Base-by-base conservation (phyloP, 148 eudicot species). In the Talinum fruticosum region DNA sequence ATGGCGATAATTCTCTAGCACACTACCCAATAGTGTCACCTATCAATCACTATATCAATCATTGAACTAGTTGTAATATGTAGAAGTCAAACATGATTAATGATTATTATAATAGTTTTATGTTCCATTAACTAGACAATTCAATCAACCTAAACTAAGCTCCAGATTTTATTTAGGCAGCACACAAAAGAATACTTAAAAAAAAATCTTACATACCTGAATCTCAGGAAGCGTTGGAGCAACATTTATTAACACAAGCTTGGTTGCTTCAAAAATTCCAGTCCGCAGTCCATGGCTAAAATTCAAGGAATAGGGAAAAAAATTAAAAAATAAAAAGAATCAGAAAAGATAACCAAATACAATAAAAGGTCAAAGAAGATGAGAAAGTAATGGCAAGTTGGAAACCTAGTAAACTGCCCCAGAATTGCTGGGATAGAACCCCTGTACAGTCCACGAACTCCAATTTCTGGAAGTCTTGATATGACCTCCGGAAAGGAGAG, bases 331-430 rank as follows among this genome's bases (percentile, higher is more conserved):
- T 15, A 10, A 51, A 76, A 34, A 75, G 29, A 76, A 66, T 71
- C 28, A 74, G 71, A 24, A n/a, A 32, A 54, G 44, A 75, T 21
- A n/a, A n/a, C 16, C 81, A 71, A 38, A 34, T 59, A 35, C 29
- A 44, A 34, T n/a, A 54, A 68, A 33, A 74, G 35, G 37, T 38
- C 30, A 67, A 54, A 23, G 37, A 44, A 64, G 51, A 53, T 53
- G 69, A 35, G 75, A 79, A 18, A 28, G 41, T 1, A 66, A 77
- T 37, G 21, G 36, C 29, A n/a, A n/a, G n/a, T n/a, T n/a, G n/a
- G n/a, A n/a, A 75, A 95, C 99, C 99, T 95, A 36, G 99, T 89
- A 86, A 95, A 95, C 73, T 95, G 99, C 78, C 99, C 99, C 47
- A 89, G 87, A 81, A 96, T 90, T 68, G 99, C 97, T 41, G 99